These are phyloP conservation scores for Xylaria hypoxylon DNA, from an alignment of 2,329 filamentous ascomycete species.

Conservation along the genomic window DNA sequence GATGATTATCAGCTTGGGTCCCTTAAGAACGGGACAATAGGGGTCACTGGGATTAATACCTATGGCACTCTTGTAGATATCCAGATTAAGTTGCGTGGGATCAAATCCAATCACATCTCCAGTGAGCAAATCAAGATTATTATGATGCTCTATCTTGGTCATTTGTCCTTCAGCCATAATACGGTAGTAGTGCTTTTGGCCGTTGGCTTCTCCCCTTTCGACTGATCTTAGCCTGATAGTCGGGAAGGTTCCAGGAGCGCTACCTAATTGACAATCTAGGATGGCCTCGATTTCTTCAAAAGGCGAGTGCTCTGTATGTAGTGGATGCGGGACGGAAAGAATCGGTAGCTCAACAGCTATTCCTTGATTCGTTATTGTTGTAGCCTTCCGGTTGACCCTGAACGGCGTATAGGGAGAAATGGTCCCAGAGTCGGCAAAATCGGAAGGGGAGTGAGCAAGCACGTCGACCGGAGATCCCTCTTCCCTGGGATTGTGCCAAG, in stretches of 20 bases:
- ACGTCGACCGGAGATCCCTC: constrained; percentile 15
- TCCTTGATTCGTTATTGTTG: constrained; percentile 26
- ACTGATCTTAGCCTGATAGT: constrained; percentile 20
- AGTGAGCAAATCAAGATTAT: constrained; percentile 1
- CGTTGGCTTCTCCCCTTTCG: not conserved
- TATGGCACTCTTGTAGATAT: constrained; percentile 12
- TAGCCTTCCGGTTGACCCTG: constrained; percentile 12
- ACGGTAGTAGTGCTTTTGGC: constrained; percentile 12
- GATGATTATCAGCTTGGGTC: constrained; percentile 2
- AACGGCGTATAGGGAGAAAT: constrained; percentile 12
- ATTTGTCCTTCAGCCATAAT: constrained; percentile 2
- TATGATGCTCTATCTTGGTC: not conserved
- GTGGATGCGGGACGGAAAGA: constrained; percentile 1
- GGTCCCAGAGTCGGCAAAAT: constrained; percentile 13
- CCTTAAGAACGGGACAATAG: not conserved
- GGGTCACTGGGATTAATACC: constrained; percentile 5
- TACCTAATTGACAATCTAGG: constrained; percentile 19
- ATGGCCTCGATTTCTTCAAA: constrained; percentile 22
- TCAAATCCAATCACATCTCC: constrained; percentile 20
- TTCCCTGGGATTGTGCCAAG: constrained; percentile 14
- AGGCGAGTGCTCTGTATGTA: constrained; percentile 14
- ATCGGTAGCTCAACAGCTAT: constrained; percentile 18
- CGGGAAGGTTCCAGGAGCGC: constrained; percentile 16
- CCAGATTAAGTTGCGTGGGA: constrained; percentile 10
- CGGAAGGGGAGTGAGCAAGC: constrained; percentile 8